Evolutionary conservation across 139 green algal species (phyloP), one percentile per base, ranked within the genome.

Genomic region (Pseudopediastrum boryanum): DNA sequence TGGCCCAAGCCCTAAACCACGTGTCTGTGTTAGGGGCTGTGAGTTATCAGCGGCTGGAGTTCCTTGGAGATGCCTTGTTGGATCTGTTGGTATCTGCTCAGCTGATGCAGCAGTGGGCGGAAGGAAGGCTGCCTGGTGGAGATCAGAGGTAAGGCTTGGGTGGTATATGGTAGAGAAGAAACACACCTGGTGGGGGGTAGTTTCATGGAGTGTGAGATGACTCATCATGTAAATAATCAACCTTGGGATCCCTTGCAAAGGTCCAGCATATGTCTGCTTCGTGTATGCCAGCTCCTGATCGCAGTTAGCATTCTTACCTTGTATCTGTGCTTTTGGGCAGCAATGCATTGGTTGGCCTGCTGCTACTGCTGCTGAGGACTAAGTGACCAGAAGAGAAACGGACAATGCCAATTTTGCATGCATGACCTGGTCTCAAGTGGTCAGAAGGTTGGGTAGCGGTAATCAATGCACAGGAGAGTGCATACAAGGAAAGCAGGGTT

Each of bases 1-100:
- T 80, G 19, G 12, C 7, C 16, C 59, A 73, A 23, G 59, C 73
- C 29, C 43, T 80, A 33, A 69, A 36, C 1, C 73, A 80, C 44
- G 73, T 80, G 59, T 80, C 73, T 6, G 43, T 64, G 0, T 58
- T 72, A 51, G 73, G 73, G 4, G 43, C 5, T 9, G 10, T 29
- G 0, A 72, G 58, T 50, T 80, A 80, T 50, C 73, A 80, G 73
- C 73, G 73, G 31, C 38, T 80, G 73, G 73, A 80, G 73, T 80
- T 80, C 29, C 59, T 80, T 59, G 73, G 73, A 23, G 73, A 80
- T 70, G 50, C 70, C 19, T 23, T 77, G 35, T 35, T 77, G 19
- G 70, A 77, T 52, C 51, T 77, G 51, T 21, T 23, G n/a, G 70
- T 77, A 38, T 77, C 70, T 48, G 35, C 36, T n/a, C 66, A 52